Conservation (phyloP, 2,329 filamentous ascomycete species). For the Cladosporium halotolerans region DNA sequence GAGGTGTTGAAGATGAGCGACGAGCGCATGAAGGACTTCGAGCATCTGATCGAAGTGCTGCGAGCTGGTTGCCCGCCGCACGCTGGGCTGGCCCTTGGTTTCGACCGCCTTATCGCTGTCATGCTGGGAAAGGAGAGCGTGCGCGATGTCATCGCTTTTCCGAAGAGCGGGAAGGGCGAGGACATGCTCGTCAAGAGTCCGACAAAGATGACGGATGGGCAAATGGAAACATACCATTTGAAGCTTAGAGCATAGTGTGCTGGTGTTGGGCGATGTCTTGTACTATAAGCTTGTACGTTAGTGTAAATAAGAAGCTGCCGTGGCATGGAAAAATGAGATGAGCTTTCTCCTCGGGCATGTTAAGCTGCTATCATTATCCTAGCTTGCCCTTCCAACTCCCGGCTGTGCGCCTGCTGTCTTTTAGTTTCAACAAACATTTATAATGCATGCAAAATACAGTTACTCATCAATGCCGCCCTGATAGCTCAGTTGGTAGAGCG, state of each 20-base stretch:
- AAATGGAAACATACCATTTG: conserved; percentile 55
- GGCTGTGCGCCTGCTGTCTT: no score
- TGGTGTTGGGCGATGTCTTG: no score
- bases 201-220: conserved; percentile 56
- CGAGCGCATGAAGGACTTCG: conserved; percentile 69
- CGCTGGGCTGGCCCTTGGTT: conserved; percentile 86
- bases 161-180: conserved; percentile 85
- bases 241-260: conserved; percentile 18
- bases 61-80: conserved; percentile 86
- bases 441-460: background rate
- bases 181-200: conserved; percentile 79
- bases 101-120: conserved; percentile 77
- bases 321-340: no score
- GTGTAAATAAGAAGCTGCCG: no score
- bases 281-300: no score
- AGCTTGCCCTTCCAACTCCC: no score
- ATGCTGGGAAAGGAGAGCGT: conserved; percentile 72
- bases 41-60: conserved; percentile 76
- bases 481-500: conserved; percentile 12
- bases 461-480: background rate
- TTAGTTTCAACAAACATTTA: no score
- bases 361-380: no score
- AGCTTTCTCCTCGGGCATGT: no score
- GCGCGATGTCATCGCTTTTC: conserved; percentile 92
- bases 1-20: conserved; percentile 74